A percentile compares a stretch with the other conserved stretches of the same genome.
phyloP scores from a whole-genome alignment of 1,284 basidiomycete species.

The Rhodofomes roseus region DNA sequence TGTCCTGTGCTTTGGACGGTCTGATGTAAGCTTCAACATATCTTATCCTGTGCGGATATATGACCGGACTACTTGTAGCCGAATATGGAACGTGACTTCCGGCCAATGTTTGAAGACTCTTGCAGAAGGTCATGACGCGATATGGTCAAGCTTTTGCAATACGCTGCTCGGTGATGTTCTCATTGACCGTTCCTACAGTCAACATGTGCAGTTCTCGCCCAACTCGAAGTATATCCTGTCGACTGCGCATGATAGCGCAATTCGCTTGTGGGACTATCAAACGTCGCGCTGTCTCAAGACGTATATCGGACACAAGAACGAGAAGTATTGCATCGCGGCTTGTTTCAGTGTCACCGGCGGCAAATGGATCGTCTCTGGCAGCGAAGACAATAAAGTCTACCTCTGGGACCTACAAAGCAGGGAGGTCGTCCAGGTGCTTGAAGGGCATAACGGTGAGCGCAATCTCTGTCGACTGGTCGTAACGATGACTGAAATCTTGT shows the following conservation, averaged over 20 bases:
- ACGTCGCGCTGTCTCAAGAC: conserved; percentile 91
- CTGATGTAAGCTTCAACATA: conserved; percentile 66
- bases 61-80: conserved; percentile 46
- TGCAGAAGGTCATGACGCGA: conserved; percentile 85
- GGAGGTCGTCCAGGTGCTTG: conserved; percentile 74
- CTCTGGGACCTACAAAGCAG: conserved; percentile 92
- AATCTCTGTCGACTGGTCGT: neutral
- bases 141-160: conserved; percentile 55
- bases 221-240: conserved; percentile 92
- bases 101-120: conserved; percentile 97
- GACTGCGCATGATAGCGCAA: conserved; percentile 86
- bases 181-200: conserved; percentile 39
- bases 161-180: neutral
- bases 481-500: neutral
- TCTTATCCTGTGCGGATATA: neutral
- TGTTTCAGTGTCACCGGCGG: conserved; percentile 82
- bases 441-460: conserved; percentile 67
- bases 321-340: conserved; percentile 74
- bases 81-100: conserved; percentile 91
- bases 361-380: conserved; percentile 88
- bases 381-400: conserved; percentile 86
- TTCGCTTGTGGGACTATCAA: conserved; percentile 95
- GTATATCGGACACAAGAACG: conserved; percentile 78
- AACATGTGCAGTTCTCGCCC: conserved; percentile 90
- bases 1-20: conserved; percentile 90